These are phyloP conservation scores for Suillus subluteus DNA, from an alignment of 768 basidiomycete species.

Conservation along the genomic window DNA sequence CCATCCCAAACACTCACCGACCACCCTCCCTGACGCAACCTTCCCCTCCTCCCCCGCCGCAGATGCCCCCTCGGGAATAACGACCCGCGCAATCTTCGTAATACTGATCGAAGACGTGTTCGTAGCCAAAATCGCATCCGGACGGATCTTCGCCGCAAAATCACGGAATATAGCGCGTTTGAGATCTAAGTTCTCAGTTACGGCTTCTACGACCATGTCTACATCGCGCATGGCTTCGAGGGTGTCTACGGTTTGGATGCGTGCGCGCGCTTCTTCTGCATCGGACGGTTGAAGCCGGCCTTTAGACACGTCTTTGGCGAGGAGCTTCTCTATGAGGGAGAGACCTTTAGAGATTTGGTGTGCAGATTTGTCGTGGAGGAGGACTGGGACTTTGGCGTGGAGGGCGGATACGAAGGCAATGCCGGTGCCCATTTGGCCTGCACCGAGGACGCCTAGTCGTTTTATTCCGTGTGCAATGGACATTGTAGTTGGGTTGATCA, in stretches of 20 bases:
- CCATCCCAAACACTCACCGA: slow-evolving; percentile 53
- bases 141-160: slow-evolving; percentile 68
- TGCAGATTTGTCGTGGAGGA: slow-evolving; percentile 80
- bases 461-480: slow-evolving; percentile 73
- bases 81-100: slow-evolving; percentile 88
- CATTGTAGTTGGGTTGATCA: slow-evolving; percentile 36
- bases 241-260: slow-evolving; percentile 65
- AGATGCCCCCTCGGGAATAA: slow-evolving; percentile 59
- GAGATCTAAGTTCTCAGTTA: slow-evolving; percentile 78
- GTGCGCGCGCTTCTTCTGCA: slow-evolving; percentile 72
- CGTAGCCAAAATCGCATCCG: slow-evolving; percentile 81
- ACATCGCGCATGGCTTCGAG: slow-evolving; percentile 71
- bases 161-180: slow-evolving; percentile 79
- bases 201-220: slow-evolving; percentile 94
- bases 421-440: slow-evolving; percentile 91
- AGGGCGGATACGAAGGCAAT: slow-evolving; percentile 89
- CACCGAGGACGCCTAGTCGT: slow-evolving; percentile 76
- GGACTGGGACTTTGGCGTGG: slow-evolving; percentile 83
- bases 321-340: slow-evolving; percentile 74
- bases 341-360: slow-evolving; percentile 77
- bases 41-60: slow-evolving; percentile 67
- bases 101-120: slow-evolving; percentile 96
- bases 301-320: slow-evolving; percentile 89
- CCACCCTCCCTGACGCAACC: slow-evolving; percentile 71
- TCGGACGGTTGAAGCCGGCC: slow-evolving; percentile 70